Evolutionary conservation across 805 yeast genomes (phyloP).

Genomic region (Suhomyces tanzawaensis): DNA sequence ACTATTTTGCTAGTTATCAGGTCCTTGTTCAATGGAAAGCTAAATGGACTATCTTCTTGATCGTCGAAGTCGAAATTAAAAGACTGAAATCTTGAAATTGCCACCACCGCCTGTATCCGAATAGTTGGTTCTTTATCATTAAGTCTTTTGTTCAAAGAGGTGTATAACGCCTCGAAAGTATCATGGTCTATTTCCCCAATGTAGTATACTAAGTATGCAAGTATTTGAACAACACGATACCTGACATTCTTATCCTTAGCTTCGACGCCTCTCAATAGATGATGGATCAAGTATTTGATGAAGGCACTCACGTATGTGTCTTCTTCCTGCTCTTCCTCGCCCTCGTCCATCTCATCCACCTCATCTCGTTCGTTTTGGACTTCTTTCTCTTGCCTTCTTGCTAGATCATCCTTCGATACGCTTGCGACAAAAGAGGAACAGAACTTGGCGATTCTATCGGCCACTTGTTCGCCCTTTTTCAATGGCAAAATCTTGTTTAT

Average conservation of each 20-base stretch:
- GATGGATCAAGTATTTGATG: slow-evolving; percentile 59
- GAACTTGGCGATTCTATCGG: slow-evolving; percentile 75
- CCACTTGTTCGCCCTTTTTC: slow-evolving; percentile 67
- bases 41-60: slow-evolving; percentile 21
- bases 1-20: slow-evolving; percentile 8
- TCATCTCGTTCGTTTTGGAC: slow-evolving; percentile 22
- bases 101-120: slow-evolving; percentile 79
- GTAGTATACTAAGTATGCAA: slow-evolving; percentile 67
- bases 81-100: slow-evolving; percentile 73
- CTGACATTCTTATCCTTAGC: slow-evolving; percentile 77
- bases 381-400: slow-evolving; percentile 14
- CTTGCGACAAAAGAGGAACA: slow-evolving; percentile 55
- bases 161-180: slow-evolving; percentile 59
- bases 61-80: slow-evolving; percentile 32
- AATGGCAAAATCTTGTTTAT: slow-evolving; percentile 64
- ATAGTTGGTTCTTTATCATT: slow-evolving; percentile 75
- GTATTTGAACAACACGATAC: slow-evolving; percentile 71
- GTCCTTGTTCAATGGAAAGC: slow-evolving; percentile 11
- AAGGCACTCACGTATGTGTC: slow-evolving; percentile 48
- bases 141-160: slow-evolving; percentile 59
- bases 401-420: slow-evolving; percentile 35
- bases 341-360: slow-evolving; percentile 17
- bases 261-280: slow-evolving; percentile 73
- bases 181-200: slow-evolving; percentile 76
- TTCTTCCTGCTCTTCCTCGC: slow-evolving; percentile 39